A percentile compares a stretch with the other conserved stretches of the same genome.
These are phyloP conservation scores for Stentor coeruleus DNA, from an alignment of 73 alveolate genomes.

Conservation along the genomic window DNA sequence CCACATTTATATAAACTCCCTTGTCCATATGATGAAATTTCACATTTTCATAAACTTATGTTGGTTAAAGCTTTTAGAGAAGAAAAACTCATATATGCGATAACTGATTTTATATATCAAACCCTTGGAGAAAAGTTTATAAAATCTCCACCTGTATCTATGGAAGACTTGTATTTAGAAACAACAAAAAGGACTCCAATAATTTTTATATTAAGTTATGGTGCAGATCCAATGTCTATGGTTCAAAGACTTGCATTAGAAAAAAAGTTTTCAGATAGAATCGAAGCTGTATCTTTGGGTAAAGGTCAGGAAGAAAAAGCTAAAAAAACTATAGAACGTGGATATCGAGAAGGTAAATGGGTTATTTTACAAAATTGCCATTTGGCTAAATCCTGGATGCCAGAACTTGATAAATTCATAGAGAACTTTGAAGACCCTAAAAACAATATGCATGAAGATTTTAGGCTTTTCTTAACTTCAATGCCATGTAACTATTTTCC, in stretches of 20 bases:
- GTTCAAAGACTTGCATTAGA: conserved; percentile 80
- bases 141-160: conserved; percentile 85
- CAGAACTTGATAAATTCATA: conserved; percentile 80
- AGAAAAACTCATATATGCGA: conserved; percentile 81
- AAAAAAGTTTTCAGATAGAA: conserved; percentile 66
- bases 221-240: conserved; percentile 95
- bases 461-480: conserved; percentile 89
- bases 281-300: conserved; percentile 87
- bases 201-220: conserved; percentile 88
- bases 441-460: conserved; percentile 68
- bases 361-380: conserved; percentile 93
- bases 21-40: not conserved
- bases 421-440: conserved; percentile 77
- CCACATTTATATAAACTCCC: not conserved
- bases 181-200: conserved; percentile 91
- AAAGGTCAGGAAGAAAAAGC: conserved; percentile 97
- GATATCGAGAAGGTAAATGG: conserved; percentile 92
- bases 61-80: conserved; percentile 83
- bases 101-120: conserved; percentile 73
- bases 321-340: conserved; percentile 75
- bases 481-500: conserved; percentile 99
- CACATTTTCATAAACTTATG: conserved; percentile 55
- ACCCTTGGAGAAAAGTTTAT: conserved; percentile 84
- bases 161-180: conserved; percentile 90
- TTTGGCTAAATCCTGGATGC: conserved; percentile 95